Evolutionary conservation across 495 filamentous ascomycete genomes (phyloP).

Genomic region (Cryomyces minteri): DNA sequence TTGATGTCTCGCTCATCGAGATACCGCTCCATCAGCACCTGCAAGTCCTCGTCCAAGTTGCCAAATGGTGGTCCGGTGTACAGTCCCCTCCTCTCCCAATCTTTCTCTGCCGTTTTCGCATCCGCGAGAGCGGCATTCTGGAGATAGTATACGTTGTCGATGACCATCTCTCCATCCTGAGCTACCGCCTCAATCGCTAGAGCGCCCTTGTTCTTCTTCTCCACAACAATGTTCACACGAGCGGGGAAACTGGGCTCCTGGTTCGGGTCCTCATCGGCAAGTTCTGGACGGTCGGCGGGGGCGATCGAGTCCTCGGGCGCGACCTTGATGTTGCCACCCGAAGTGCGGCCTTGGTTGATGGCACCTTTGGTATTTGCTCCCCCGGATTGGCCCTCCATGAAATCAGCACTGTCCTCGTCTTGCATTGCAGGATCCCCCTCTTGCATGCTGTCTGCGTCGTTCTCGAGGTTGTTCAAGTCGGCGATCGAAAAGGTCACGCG

Average conservation of each 20-base stretch:
- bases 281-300: constrained; percentile 35
- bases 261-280: constrained; percentile 24
- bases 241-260: constrained; percentile 47
- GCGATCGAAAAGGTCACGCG: constrained; percentile 82
- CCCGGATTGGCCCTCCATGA: constrained; percentile 23
- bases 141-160: constrained; percentile 87
- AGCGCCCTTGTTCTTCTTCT: constrained; percentile 66
- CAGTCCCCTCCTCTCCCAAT: constrained; percentile 49
- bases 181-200: constrained; percentile 74
- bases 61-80: constrained; percentile 88
- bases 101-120: constrained; percentile 43
- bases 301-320: constrained; percentile 39
- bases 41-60: constrained; percentile 90
- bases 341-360: constrained; percentile 29
- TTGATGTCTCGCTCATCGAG: constrained; percentile 89
- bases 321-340: constrained; percentile 30
- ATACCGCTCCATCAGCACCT: constrained; percentile 80
- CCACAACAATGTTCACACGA: constrained; percentile 68
- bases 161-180: constrained; percentile 70
- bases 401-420: constrained; percentile 16
- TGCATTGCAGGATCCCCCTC: constrained; percentile 23
- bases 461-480: constrained; percentile 61
- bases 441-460: constrained; percentile 31
- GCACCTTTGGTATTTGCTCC: constrained; percentile 34
- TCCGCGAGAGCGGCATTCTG: constrained; percentile 50